These are phyloP conservation scores for Ascochyta lentis DNA, from an alignment of 2,329 filamentous ascomycete species.

Conservation along the genomic window DNA sequence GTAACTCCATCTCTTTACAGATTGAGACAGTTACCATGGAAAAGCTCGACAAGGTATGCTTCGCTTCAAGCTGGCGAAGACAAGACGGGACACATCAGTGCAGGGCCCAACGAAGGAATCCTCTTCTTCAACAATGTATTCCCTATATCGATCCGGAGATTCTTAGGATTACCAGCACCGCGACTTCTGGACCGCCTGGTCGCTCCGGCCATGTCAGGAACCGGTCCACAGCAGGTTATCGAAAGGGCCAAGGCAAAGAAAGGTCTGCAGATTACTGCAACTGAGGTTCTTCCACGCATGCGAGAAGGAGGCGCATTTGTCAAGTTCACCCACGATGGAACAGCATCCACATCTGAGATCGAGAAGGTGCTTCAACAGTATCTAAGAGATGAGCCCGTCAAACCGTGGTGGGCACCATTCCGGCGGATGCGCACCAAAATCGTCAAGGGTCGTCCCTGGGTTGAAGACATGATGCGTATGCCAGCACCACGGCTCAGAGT, in stretches of 20 bases:
- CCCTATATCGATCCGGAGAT: constrained; percentile 75
- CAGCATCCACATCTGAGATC: constrained; percentile 59
- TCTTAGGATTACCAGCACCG: constrained; percentile 62
- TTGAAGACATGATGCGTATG: constrained; percentile 87
- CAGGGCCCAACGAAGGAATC: constrained; percentile 77
- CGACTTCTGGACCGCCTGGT: constrained; percentile 60
- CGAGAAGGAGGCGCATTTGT: constrained; percentile 95
- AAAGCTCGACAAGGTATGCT: constrained; percentile 29
- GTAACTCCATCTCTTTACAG: neutral
- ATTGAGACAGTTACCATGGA: constrained; percentile 12
- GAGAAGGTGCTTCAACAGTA: constrained; percentile 67
- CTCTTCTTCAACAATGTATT: constrained; percentile 94
- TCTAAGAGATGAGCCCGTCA: constrained; percentile 73
- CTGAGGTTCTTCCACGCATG: constrained; percentile 80
- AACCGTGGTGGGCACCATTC: constrained; percentile 90
- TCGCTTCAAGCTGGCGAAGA: constrained; percentile 62
- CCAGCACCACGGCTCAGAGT: constrained; percentile 79
- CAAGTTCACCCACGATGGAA: constrained; percentile 72
- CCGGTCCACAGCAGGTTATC: constrained; percentile 61
- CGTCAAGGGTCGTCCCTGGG: constrained; percentile 87
- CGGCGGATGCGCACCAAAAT: constrained; percentile 73
- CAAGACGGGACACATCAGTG: constrained; percentile 81
- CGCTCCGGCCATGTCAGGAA: constrained; percentile 58
- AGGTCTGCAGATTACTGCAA: constrained; percentile 70
- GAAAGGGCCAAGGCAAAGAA: constrained; percentile 66